Evolutionary conservation across 371 early-diverging fungal genomes (phyloP).

Genomic region (Mucor indicus): DNA sequence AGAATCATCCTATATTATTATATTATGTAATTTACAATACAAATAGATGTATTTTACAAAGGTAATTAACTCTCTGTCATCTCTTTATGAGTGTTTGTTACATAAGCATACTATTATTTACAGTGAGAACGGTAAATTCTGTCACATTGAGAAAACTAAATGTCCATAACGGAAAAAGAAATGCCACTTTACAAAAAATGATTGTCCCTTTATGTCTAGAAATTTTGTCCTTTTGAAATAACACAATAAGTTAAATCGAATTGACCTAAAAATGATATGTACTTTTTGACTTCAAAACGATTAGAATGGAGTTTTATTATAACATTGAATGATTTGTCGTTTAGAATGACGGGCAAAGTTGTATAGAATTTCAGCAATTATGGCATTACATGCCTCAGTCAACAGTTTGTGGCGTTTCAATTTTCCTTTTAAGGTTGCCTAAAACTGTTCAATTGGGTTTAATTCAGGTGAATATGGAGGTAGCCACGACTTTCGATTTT

Average conservation of each 20-base stretch:
- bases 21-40: too few relatives aligned
- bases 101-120: background rate
- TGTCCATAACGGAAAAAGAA: conserved; percentile 2
- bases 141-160: conserved; percentile 7
- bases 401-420: conserved; percentile 13
- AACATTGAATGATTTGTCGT: conserved; percentile 15
- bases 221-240: conserved; percentile 14
- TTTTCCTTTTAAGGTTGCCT: conserved; percentile 16
- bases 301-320: conserved; percentile 17
- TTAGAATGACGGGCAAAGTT: conserved; percentile 11
- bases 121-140: conserved; percentile 7
- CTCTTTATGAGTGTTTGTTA: too few relatives aligned
- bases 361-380: conserved; percentile 14
- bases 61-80: too few relatives aligned
- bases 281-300: conserved; percentile 11
- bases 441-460: conserved; percentile 17
- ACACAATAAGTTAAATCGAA: conserved; percentile 11
- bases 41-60: too few relatives aligned
- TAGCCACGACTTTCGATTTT: conserved; percentile 15
- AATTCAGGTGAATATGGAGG: conserved; percentile 16
- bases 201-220: conserved; percentile 15
- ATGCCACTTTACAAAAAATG: conserved; percentile 7
- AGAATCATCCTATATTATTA: too few relatives aligned
- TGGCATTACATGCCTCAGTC: conserved; percentile 14
- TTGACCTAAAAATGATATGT: conserved; percentile 11